Evolutionary conservation across 1,284 basidiomycete genomes (phyloP), one percentile per base, ranked within the genome.

Genomic region (Porogramme epimiltina): DNA sequence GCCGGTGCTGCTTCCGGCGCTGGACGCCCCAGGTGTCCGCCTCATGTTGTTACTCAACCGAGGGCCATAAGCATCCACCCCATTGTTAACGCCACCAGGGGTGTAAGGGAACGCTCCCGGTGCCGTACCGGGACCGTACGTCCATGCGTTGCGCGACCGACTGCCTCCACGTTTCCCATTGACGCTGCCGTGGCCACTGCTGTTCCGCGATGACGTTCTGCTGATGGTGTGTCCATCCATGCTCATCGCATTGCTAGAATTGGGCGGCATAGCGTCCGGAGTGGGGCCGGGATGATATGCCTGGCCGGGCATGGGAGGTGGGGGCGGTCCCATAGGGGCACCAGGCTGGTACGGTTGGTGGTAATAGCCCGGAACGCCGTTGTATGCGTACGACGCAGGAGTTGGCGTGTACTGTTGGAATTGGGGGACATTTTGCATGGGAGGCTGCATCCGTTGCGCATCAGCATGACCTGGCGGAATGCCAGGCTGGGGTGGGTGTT

Each of bases 101-200:
- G 49, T 63, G 51, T 55, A 61, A 54, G 62, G 66, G 52, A 65
- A 70, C 40, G 78, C 74, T 45, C 77, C 72, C 58, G 73, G 70
- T 25, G 79, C 73, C 33, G 80, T 66, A 8, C 85, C 84, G 55
- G 87, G 82, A 4, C 85, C 85, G 64, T 81, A 87, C 60, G 79
- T 87, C 85, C 87, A 89, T 6, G 81, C 70, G 37, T 74, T 71
- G 37, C 81, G 75, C 28, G 73, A 65, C 49, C 75, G 74, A n/a
- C 77, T 75, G n/a, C 72, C 69, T 47, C 70, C 66, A 13, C 70
- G 65, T 48, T 71, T 74, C 37, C 66, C 65, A 31, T 63, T 64
- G 15, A 67, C 24, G 60, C 55, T 44, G 51, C 69, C 55, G 51
- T 48, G 56, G 48, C 55, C 52, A 58, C 70, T 54, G 56, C 63